Percentiles rank a stretch among this genome's conserved stretches.
Evolutionary conservation across 148 eudicot species (phyloP).

Genomic region (Rhododendron henanense): DNA sequence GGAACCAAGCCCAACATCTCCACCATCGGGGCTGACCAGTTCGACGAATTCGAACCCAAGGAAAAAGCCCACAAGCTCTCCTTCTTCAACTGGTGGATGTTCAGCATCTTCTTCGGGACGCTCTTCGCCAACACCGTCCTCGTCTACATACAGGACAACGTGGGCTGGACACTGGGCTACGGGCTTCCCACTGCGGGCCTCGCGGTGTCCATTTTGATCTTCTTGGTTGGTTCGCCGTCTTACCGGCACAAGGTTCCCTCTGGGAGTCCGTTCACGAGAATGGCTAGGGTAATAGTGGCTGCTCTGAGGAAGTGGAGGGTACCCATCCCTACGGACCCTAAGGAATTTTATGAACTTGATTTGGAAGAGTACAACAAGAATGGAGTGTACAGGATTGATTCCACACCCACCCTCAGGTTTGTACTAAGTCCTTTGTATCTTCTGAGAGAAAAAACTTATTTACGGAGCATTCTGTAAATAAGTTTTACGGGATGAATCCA

Average conservation of each 20-base stretch:
- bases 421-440: neutral
- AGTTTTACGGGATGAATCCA: too few relatives aligned
- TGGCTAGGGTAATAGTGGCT: constrained; percentile 72
- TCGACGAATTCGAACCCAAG: constrained; percentile 69
- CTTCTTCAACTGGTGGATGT: constrained; percentile 95
- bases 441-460: too few relatives aligned
- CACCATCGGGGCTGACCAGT: constrained; percentile 80
- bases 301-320: constrained; percentile 49
- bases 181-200: constrained; percentile 73
- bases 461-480: too few relatives aligned
- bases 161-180: constrained; percentile 81
- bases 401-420: constrained; percentile 58
- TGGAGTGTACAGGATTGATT: constrained; percentile 53
- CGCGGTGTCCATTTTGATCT: constrained; percentile 52
- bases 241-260: constrained; percentile 61
- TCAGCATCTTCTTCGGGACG: constrained; percentile 74
- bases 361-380: constrained; percentile 46
- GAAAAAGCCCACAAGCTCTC: constrained; percentile 70
- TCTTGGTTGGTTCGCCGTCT: constrained; percentile 55
- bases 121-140: constrained; percentile 75
- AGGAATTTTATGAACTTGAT: constrained; percentile 62
- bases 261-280: constrained; percentile 70
- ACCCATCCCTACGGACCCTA: constrained; percentile 48
- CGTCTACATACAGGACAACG: constrained; percentile 80
- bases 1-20: constrained; percentile 89